These are phyloP conservation scores for Pneumocystis murina DNA, from an alignment of 1,139 yeast species.

Conservation along the genomic window DNA sequence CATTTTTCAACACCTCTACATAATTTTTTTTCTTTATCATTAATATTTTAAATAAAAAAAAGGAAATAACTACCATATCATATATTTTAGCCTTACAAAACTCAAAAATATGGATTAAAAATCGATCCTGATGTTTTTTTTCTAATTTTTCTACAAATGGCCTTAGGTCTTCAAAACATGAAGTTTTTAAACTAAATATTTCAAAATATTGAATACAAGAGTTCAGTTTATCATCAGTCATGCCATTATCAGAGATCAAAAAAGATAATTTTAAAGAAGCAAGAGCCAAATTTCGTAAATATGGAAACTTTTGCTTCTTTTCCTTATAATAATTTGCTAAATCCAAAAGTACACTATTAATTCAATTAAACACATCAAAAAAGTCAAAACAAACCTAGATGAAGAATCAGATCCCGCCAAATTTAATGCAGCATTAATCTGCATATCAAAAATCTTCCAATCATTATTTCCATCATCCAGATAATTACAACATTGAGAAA, in stretches of 20 bases:
- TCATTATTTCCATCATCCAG: slow-evolving; percentile 7
- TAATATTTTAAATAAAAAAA: neutral
- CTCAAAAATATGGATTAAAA: slow-evolving; percentile 3
- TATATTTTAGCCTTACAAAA: neutral
- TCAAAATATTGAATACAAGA: slow-evolving; percentile 32
- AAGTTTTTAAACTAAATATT: slow-evolving; percentile 36
- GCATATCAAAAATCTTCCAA: slow-evolving; percentile 7
- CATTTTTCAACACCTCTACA: slow-evolving; percentile 11
- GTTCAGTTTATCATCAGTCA: slow-evolving; percentile 8
- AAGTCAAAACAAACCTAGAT: neutral
- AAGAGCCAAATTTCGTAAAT: neutral
- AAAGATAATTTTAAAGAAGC: neutral
- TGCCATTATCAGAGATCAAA: neutral
- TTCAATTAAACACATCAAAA: neutral
- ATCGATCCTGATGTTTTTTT: slow-evolving; percentile 4
- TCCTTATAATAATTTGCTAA: neutral
- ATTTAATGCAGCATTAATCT: neutral
- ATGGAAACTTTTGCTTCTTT: neutral
- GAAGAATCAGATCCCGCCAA: neutral
- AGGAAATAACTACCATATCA: neutral
- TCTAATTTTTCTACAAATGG: slow-evolving; percentile 22
- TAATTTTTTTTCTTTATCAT: slow-evolving; percentile 11
- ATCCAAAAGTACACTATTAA: neutral
- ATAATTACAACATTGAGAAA: neutral
- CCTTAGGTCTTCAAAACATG: slow-evolving; percentile 46